A percentile compares a stretch with the other conserved stretches of the same genome.
phyloP scores from a whole-genome alignment of 202 grass and related monocot genomes.

The Musa balbisiana region DNA sequence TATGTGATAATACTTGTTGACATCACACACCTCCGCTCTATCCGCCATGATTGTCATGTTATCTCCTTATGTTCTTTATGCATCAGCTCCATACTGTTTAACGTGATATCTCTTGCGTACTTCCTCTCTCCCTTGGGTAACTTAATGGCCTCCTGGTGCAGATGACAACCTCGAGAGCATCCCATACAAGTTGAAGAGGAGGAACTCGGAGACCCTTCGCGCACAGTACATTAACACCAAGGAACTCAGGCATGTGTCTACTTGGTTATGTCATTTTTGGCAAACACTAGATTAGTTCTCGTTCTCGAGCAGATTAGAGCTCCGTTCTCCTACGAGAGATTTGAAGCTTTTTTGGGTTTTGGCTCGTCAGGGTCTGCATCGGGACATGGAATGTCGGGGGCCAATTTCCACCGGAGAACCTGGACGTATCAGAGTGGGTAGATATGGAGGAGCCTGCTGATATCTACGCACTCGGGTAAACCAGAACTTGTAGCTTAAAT shows the following conservation, averaged over 20 bases:
- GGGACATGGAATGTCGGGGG: slow-evolving; percentile 91
- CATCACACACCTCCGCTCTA: too few species aligned
- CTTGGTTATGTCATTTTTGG: background rate
- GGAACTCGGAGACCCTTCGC: slow-evolving; percentile 85
- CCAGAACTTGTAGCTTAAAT: too few species aligned
- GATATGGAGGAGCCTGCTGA: slow-evolving; percentile 76
- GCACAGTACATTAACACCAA: slow-evolving; percentile 74
- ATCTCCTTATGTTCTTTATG: too few species aligned
- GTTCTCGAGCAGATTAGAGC: background rate
- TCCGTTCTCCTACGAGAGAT: background rate
- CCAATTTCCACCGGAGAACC: slow-evolving; percentile 55
- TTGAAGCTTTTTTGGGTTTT: background rate
- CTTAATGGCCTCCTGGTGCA: slow-evolving; percentile 14
- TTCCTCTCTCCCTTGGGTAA: too few species aligned
- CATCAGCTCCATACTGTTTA: too few species aligned
- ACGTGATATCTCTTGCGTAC: too few species aligned
- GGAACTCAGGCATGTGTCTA: slow-evolving; percentile 48
- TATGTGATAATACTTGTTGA: too few species aligned
- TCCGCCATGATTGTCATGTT: too few species aligned
- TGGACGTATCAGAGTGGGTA: slow-evolving; percentile 74
- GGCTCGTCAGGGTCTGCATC: slow-evolving; percentile 42
- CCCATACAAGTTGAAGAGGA: slow-evolving; percentile 43
- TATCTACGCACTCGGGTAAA: slow-evolving; percentile 60
- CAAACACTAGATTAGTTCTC: too few species aligned
- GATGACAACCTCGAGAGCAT: slow-evolving; percentile 33